Base-by-base conservation (phyloP, 768 basidiomycete genomes). In the Xanthoconium purpureum region DNA sequence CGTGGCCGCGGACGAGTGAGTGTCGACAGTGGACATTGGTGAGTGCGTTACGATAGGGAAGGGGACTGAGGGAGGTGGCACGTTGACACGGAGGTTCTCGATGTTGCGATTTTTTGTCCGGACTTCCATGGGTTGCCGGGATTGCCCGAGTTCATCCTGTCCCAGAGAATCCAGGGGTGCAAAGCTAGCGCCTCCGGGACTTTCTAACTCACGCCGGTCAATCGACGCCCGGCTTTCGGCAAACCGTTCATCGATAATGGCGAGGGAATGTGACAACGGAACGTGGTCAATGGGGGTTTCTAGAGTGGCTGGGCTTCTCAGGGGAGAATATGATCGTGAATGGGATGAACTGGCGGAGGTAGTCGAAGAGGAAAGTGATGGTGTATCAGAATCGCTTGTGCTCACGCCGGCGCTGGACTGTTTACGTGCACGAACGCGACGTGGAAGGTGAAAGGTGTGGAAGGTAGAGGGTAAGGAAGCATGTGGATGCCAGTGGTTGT, bases 301-400 rank as follows among this genome's bases (percentile, higher is more conserved):
- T 8, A 73, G 55, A 56, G 65, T 66, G 9, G 60, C 70, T 20
- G 67, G 71, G 52, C 71, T 76, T 36, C 68, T 58, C 9, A 73
- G 75, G 8, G 69, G 77, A 58, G 59, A 62, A 67, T 61, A 58
- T 48, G 65, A 59, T 24, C 63, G 67, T 3, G 74, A 75, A 48
- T 65, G 70, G 4, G 65, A 64, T 5, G 77, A 78, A 50, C 75
- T 76, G 54, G 62, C 66, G 2, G 77, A 78, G 9, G 65, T 67
- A 40, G 61, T 68, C 30, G 75, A 78, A 47, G 77, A 77, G 32
- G 74, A 70, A 48, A 82, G 70, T 11, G 81, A 79, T n/a, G 79
- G 79, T n/a, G 75, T 76, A 55, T 80, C 78, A 48, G 75, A 77
- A 55, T 75, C 75, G 52, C 74, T 71, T 18, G 64, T 52, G 40